Conservation (phyloP, 75 land plant species). For the Pseudotsuga menziesii region DNA sequence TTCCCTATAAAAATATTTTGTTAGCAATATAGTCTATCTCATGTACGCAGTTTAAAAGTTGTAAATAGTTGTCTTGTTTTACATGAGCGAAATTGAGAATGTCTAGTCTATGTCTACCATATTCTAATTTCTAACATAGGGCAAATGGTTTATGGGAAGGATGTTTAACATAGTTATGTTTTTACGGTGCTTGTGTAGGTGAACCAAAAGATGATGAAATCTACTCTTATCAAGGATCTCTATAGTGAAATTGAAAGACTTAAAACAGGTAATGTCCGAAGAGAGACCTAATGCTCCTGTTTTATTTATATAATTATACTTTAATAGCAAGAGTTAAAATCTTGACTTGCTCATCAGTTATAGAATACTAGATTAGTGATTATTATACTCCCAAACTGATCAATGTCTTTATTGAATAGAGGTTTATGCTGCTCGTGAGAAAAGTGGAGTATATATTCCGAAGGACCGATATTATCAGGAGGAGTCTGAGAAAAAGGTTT, state of each 20-base stretch:
- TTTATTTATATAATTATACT: neutral
- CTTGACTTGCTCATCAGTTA: neutral
- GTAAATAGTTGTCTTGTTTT: neutral
- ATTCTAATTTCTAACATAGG: neutral
- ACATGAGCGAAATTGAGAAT: neutral
- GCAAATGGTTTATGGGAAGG: neutral
- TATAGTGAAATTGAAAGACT: constrained; percentile 92
- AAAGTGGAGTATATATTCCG: constrained; percentile 93
- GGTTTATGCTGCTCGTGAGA: constrained; percentile 94
- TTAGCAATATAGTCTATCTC: neutral
- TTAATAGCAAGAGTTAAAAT: neutral
- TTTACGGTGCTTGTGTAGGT: constrained; percentile 39
- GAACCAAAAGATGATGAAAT: constrained; percentile 97
- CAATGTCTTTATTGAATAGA: constrained; percentile 32
- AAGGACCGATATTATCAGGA: constrained; percentile 93
- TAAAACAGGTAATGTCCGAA: constrained; percentile 59
- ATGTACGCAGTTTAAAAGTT: neutral
- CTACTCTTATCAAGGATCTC: constrained; percentile 93
- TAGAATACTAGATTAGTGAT: neutral
- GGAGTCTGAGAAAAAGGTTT: constrained; percentile 93
- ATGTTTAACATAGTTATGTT: neutral
- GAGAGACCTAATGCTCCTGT: neutral
- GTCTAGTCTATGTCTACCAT: neutral
- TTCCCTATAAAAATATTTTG: too few species aligned
- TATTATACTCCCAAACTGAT: neutral